Percentiles rank a stretch among this genome's conserved stretches.
Conservation (phyloP, 805 yeast genomes). For the Yarrowia divulgata region DNA sequence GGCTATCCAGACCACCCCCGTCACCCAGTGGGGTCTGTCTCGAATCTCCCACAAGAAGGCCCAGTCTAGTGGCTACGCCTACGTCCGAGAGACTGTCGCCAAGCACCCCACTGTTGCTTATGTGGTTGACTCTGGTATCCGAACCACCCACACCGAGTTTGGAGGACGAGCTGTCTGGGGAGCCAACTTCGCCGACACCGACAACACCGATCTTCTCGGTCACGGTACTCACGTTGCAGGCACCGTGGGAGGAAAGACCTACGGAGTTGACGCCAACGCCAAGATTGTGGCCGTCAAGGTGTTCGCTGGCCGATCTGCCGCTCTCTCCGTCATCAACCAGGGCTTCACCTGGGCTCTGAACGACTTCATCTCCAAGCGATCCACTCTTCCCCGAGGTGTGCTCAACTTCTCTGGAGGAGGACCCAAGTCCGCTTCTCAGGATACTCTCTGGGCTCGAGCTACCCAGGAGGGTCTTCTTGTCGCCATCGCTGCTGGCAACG, state of each 20-base stretch:
- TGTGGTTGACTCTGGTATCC: conserved; percentile 89
- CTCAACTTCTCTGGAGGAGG: conserved; percentile 95
- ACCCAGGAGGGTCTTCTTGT: conserved; percentile 80
- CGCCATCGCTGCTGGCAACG: conserved; percentile 36
- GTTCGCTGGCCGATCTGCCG: conserved; percentile 53
- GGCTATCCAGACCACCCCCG: conserved; percentile 64
- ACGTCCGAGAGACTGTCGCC: conserved; percentile 20
- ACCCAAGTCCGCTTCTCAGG: conserved; percentile 86
- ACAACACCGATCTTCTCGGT: conserved; percentile 84
- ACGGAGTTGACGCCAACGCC: conserved; percentile 66
- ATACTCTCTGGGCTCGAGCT: conserved; percentile 88
- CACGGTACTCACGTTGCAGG: conserved; percentile 98
- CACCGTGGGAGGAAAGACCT: conserved; percentile 57
- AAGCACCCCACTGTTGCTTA: conserved; percentile 65
- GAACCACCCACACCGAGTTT: conserved; percentile 76
- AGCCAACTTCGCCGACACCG: conserved; percentile 75
- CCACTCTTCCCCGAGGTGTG: conserved; percentile 48
- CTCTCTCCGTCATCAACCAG: conserved; percentile 37
- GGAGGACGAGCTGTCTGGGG: conserved; percentile 89
- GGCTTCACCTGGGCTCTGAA: conserved; percentile 35
- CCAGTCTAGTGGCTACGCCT: conserved; percentile 8
- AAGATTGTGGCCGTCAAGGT: conserved; percentile 67
- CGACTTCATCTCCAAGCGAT: conserved; percentile 51
- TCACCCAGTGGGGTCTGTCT: conserved; percentile 95
- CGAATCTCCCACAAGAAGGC: conserved; percentile 65